Base-by-base conservation (phyloP, 331 rosid species). In the Malus hybrid region DNA sequence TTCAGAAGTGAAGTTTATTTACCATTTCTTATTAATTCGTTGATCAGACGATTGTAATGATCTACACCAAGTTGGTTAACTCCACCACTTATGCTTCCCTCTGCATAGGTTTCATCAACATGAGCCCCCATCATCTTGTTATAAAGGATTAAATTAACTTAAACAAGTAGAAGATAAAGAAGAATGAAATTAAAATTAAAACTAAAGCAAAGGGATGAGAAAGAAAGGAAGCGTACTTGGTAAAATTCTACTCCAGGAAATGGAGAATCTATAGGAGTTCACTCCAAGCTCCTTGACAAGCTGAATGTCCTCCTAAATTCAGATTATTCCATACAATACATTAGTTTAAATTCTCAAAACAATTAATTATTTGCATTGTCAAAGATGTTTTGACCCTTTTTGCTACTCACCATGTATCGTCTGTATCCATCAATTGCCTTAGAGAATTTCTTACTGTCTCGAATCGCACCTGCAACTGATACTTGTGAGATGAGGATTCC, bases 211-310 rank as follows among this genome's bases (percentile, higher is more conserved):
- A 10, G 3, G 16, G 48, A 3, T 0, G 15, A 4, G 14, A 2
- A 15, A 4, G 14, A n/a, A 42, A 36, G 4, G 44, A 28, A 24
- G 36, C 76, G 57, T 85, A 84, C 88, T 20, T 0, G 88, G 85
- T 11, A 84, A 11, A 75, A 84, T 64, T 56, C 88, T 77, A 18
- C 83, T 67, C 88, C 88, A 84, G 29, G 74, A 39, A 15, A 84
- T 81, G 29, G 88, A 84, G 42, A 84, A 78, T 56, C 81, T 75
- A 24, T 84, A 84, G 56, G 74, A 2, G 19, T 81, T 55, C 16
- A 75, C 22, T 62, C 88, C 88, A 10, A 80, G 72, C 19, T 60
- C 19, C 73, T 81, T 78, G 18, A 84, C 12, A 15, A 32, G 10
- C 50, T 22, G 16, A 27, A 84, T 69, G 12, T 84, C 88, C 33